Evolutionary conservation across 2,329 filamentous ascomycete species (phyloP).

Genomic region (Trichoderma koningiopsis): DNA sequence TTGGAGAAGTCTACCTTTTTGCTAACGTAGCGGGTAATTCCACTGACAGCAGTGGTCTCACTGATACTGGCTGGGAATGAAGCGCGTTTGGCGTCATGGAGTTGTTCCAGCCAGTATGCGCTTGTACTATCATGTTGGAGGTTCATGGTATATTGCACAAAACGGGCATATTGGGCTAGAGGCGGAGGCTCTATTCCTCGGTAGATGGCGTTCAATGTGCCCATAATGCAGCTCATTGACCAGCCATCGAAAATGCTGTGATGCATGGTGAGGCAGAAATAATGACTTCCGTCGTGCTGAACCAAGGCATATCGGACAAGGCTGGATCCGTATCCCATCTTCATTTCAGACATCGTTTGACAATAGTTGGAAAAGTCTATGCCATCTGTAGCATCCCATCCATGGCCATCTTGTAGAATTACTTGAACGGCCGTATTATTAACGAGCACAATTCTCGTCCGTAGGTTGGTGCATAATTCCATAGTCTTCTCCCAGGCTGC

Average conservation of each 20-base stretch:
- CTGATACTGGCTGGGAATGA: neutral
- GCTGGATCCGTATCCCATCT: neutral
- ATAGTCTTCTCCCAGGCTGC: constrained; percentile 32
- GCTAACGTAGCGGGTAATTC: neutral
- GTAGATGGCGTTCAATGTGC: constrained; percentile 1
- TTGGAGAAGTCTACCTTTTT: constrained; percentile 1
- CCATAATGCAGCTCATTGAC: constrained; percentile 10
- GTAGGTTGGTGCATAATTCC: constrained; percentile 5
- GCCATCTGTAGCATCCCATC: neutral
- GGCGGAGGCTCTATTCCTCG: constrained; percentile 24
- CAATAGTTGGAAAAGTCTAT: neutral
- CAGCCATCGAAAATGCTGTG: constrained; percentile 24
- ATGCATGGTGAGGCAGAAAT: constrained; percentile 9
- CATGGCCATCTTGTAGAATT: neutral
- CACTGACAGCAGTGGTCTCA: neutral
- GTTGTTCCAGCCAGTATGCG: constrained; percentile 6
- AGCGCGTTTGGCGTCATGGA: constrained; percentile 1
- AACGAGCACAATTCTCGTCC: constrained; percentile 18
- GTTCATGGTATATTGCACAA: constrained; percentile 12
- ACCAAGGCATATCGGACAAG: constrained; percentile 12
- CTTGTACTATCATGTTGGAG: neutral
- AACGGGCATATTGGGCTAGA: constrained; percentile 6
- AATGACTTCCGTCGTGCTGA: neutral
- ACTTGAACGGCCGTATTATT: neutral
- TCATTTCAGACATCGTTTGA: neutral